phyloP scores from a whole-genome alignment of 139 green algal genomes.

The Picochlorum sp. region DNA sequence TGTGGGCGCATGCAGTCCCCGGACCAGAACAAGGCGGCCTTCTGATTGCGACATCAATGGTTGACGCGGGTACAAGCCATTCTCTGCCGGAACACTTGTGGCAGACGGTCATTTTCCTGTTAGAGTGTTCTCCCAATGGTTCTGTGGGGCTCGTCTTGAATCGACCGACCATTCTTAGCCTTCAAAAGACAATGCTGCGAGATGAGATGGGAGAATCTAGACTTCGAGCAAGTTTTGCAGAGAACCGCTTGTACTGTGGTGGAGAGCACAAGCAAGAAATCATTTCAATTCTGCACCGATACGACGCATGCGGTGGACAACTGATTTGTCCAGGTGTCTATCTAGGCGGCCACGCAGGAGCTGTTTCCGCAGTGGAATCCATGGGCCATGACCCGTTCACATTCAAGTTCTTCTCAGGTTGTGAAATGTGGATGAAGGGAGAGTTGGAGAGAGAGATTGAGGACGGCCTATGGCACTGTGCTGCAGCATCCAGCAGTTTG shows the following conservation, averaged over 20 bases:
- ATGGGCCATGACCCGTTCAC: slow-evolving; percentile 16
- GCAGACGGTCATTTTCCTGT: slow-evolving; percentile 50
- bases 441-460: slow-evolving; percentile 42
- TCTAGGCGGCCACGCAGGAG: slow-evolving; percentile 31
- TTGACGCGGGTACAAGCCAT: neutral
- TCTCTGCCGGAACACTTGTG: slow-evolving; percentile 18
- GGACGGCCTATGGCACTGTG: slow-evolving; percentile 37
- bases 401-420: slow-evolving; percentile 58
- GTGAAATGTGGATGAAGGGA: slow-evolving; percentile 35
- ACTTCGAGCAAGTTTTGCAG: neutral
- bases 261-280: neutral
- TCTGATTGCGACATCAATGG: slow-evolving; percentile 31
- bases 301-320: neutral
- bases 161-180: slow-evolving; percentile 26
- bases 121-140: slow-evolving; percentile 37
- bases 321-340: neutral
- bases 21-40: slow-evolving; percentile 41
- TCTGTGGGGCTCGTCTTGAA: slow-evolving; percentile 57
- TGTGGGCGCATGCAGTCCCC: slow-evolving; percentile 39
- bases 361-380: slow-evolving; percentile 12
- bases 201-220: neutral
- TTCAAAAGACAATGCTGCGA: neutral
- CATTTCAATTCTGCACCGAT: slow-evolving; percentile 1
- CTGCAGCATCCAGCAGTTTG: slow-evolving; percentile 42
- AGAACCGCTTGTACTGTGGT: slow-evolving; percentile 6